Evolutionary conservation across 2,329 filamentous ascomycete genomes (phyloP).

Genomic region (Trichophyton simii): DNA sequence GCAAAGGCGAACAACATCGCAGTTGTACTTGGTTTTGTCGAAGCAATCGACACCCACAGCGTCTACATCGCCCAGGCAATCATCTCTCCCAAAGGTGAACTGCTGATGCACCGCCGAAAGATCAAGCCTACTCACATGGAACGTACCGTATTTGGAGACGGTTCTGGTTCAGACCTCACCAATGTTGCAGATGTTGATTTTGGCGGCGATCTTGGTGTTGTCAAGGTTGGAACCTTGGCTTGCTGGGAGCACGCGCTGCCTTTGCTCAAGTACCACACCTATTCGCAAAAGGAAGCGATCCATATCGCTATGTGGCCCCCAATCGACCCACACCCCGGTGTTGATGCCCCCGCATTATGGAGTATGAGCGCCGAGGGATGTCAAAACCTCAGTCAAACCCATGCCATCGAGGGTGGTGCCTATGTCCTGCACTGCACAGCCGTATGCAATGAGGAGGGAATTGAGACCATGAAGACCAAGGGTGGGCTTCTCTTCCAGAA

Average conservation of each 20-base stretch:
- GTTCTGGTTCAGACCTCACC: constrained; percentile 23
- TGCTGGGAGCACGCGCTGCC: constrained; percentile 44
- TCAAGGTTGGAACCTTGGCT: constrained; percentile 31
- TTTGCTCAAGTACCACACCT: constrained; percentile 38
- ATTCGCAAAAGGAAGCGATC: constrained; percentile 34
- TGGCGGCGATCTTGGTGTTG: constrained; percentile 17
- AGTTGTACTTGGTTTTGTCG: constrained; percentile 36
- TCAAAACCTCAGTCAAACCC: constrained; percentile 36
- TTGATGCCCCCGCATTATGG: constrained; percentile 17
- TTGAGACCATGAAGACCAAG: constrained; percentile 33
- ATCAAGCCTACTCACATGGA: constrained; percentile 45
- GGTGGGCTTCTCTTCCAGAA: constrained; percentile 30
- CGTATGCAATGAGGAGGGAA: constrained; percentile 35
- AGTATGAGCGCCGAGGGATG: constrained; percentile 26
- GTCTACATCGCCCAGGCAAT: constrained; percentile 39
- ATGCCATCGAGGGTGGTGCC: constrained; percentile 44
- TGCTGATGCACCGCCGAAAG: constrained; percentile 35
- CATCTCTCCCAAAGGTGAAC: constrained; percentile 31
- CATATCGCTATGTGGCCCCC: constrained; percentile 41
- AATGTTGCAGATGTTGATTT: constrained; percentile 31
- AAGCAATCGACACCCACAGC: constrained; percentile 23
- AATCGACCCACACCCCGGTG: constrained; percentile 14
- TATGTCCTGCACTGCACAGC: constrained; percentile 45
- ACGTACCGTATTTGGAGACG: constrained; percentile 40
- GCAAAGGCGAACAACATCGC: constrained; percentile 29